Evolutionary conservation across 768 basidiomycete genomes (phyloP), one percentile per base, ranked within the genome.

Genomic region (Butyriboletus loyo): DNA sequence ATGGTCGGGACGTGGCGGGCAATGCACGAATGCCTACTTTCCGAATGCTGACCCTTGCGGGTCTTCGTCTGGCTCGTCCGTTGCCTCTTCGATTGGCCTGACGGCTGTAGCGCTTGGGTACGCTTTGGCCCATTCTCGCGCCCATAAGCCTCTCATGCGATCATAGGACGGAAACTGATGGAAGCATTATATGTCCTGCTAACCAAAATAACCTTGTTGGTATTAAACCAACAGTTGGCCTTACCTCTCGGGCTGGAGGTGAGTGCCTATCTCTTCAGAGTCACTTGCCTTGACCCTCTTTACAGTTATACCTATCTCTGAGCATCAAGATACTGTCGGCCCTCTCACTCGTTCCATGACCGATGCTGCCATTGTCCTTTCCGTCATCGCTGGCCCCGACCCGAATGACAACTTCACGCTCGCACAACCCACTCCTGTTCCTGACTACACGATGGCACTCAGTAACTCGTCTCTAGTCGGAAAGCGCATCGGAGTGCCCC

Each of bases 171-270:
- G 80, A 82, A 50, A 81, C 80, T 0, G 75, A 78, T 52, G 80
- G 83, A 7, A 81, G 80, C 48, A 81, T 83, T 25, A 77, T 73
- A 4, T 82, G 75, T 54, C 84, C 81, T 22, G 65, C 77, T 0
- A 73, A 72, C 56, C 64, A 73, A 19, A 83, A 83, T 47, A 83
- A 83, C 55, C 37, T 83, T 6, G 83, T 73, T 4, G 83, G 82
- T 0, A 80, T 85, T 42, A 83, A 83, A 57, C 80, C 84, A 0
- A 84, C 80, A 3, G 74, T 84, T 9, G 83, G 83, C 0, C 64
- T 83, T 31, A 82, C 81, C 4, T 84, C 82, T 5, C 73, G 81
- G 14, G 78, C 81, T 15, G 83, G 82, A 64, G 83, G 83, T 79
- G 52, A 38, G 64, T 24, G 9, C 35, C 19, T 28, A 36, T 28